A percentile compares a stretch with the other conserved stretches of the same genome.
Evolutionary conservation across 2,329 filamentous ascomycete genomes (phyloP).

Genomic region (Calonectria hawksworthii): DNA sequence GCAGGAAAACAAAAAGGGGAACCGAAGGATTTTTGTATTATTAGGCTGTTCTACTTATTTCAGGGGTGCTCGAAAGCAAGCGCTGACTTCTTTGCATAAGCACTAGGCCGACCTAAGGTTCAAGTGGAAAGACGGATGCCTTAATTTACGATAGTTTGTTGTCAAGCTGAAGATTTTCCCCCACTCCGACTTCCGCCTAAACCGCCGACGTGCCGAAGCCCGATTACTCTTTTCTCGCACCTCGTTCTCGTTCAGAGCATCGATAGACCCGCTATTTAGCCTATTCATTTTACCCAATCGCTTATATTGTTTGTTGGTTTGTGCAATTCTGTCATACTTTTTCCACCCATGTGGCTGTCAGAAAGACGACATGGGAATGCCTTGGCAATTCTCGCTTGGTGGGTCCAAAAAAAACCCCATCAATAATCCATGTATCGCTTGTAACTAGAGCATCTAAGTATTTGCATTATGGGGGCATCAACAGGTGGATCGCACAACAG

Average conservation of each 20-base stretch:
- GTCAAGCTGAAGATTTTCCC: not conserved
- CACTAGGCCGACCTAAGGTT: not conserved
- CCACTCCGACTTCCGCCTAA: not conserved
- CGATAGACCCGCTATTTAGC: not conserved
- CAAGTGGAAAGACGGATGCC: not conserved
- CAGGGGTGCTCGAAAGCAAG: not conserved
- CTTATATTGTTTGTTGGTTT: too few relatives aligned
- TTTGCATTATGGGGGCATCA: too few relatives aligned
- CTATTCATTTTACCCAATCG: too few relatives aligned
- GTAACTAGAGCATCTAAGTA: too few relatives aligned
- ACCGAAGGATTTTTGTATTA: not conserved
- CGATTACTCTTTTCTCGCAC: not conserved
- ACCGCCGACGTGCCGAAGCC: not conserved
- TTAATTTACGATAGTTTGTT: not conserved
- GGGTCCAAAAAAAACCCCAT: too few relatives aligned
- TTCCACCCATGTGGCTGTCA: too few relatives aligned
- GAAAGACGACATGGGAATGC: too few relatives aligned
- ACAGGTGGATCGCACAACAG: too few relatives aligned
- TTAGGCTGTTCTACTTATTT: not conserved
- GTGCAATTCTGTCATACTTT: too few relatives aligned
- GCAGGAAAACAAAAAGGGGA: not conserved
- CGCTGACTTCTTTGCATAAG: not conserved
- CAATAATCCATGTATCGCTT: too few relatives aligned
- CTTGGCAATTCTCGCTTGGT: too few relatives aligned
- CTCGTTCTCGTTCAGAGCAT: not conserved